Conservation (phyloP, 2,329 filamentous ascomycete species). For the Triangularia verruculosa region DNA sequence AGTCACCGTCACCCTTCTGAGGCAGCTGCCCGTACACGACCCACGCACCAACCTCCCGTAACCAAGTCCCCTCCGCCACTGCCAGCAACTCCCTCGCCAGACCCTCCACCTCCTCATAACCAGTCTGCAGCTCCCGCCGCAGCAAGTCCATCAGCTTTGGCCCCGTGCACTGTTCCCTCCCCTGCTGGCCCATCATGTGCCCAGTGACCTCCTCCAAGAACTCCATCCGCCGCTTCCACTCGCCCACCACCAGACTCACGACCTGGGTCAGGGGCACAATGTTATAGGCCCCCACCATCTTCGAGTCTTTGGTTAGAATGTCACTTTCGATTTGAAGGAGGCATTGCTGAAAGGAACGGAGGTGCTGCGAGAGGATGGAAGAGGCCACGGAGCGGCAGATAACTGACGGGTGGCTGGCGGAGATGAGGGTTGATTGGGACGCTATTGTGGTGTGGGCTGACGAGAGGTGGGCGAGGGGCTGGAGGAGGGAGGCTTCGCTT, state of each 20-base stretch:
- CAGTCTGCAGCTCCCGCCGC: constrained; percentile 75
- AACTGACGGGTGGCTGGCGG: constrained; percentile 69
- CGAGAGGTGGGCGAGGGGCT: constrained; percentile 73
- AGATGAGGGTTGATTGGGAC: constrained; percentile 63
- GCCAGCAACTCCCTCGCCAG: constrained; percentile 70
- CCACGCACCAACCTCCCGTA: constrained; percentile 88
- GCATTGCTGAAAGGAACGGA: constrained; percentile 73
- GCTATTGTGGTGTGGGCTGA: constrained; percentile 73
- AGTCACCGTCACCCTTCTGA: constrained; percentile 74
- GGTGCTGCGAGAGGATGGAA: constrained; percentile 69
- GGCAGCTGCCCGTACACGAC: constrained; percentile 84
- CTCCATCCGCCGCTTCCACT: constrained; percentile 78
- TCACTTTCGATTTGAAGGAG: constrained; percentile 79
- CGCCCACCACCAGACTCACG: constrained; percentile 72
- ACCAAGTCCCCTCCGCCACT: constrained; percentile 83
- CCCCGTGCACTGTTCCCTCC: constrained; percentile 58
- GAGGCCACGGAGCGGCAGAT: constrained; percentile 86
- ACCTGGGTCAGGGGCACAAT: constrained; percentile 88
- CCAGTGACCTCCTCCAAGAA: constrained; percentile 76
- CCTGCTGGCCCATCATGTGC: constrained; percentile 55
- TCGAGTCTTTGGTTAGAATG: constrained; percentile 73
- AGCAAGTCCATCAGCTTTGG: constrained; percentile 75
- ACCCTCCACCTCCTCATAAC: constrained; percentile 80
- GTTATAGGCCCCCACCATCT: constrained; percentile 83
- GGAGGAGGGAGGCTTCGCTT: constrained; percentile 78